These are phyloP conservation scores for Hypoxylon sp. DNA, from an alignment of 2,329 filamentous ascomycete species.

Conservation along the genomic window DNA sequence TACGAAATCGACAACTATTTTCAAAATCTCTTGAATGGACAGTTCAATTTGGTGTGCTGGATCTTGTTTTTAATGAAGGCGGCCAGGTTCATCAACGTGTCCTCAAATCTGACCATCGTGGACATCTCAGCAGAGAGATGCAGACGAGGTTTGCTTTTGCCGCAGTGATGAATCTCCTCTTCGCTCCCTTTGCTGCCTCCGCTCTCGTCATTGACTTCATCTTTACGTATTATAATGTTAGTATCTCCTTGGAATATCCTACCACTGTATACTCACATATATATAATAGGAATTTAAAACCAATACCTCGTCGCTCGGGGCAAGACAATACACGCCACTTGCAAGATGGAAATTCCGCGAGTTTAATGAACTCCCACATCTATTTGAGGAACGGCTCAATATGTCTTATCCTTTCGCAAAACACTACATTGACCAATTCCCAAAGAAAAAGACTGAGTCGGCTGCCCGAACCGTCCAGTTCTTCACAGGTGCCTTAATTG, in stretches of 20 bases:
- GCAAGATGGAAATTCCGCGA: conserved; percentile 99
- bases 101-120: conserved; percentile 84
- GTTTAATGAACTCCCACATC: conserved; percentile 95
- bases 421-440: conserved; percentile 94
- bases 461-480: conserved; percentile 88
- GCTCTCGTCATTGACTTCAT: conserved; percentile 92
- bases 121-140: conserved; percentile 82
- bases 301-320: conserved; percentile 88
- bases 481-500: conserved; percentile 86
- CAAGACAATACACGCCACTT: conserved; percentile 90
- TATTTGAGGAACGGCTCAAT: conserved; percentile 90
- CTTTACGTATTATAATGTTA: conserved; percentile 92
- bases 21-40: conserved; percentile 95
- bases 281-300: conserved; percentile 87
- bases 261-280: conserved; percentile 31
- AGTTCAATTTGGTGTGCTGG: conserved; percentile 88
- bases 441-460: conserved; percentile 93
- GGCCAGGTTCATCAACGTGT: conserved; percentile 91
- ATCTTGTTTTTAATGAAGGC: conserved; percentile 92
- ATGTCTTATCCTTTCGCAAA: conserved; percentile 96
- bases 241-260: conserved; percentile 49
- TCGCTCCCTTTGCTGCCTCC: conserved; percentile 88
- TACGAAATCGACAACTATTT: conserved; percentile 84
- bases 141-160: conserved; percentile 84
- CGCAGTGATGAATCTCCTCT: conserved; percentile 86